Base-by-base conservation (phyloP, 805 yeast genomes). In the Wickerhamomyces silvicola region DNA sequence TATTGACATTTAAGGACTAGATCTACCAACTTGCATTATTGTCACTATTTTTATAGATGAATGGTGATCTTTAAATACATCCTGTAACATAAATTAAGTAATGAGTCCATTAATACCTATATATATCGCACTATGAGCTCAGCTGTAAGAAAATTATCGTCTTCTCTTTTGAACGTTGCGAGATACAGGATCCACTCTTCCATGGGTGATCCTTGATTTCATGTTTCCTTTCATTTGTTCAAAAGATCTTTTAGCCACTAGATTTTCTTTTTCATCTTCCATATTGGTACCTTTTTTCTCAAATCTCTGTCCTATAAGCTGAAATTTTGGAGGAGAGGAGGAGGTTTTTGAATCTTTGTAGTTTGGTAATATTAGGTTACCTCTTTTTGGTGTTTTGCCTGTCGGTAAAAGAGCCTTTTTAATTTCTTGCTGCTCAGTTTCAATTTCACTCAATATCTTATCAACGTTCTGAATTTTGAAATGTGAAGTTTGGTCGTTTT, bases 311-410 rank as follows among this genome's bases (percentile, higher is more conserved):
- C 52, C 51, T 24, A 48, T 49, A 31, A 50, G 31, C 14, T 48
- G 48, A 31, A 48, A 50, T 18, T 50, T 50, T 13, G 56, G 56
- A 5, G 56, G 52, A 6, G 52, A 43, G 10, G 35, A 36, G 3
- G 19, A 6, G 2, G 18, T 10, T 14, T 33, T 35, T 4, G 27
- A n/a, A 10, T 28, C 30, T 11, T 18, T 12, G 13, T 32, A 37
- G 11, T 22, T 19, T 10, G 54, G 52, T 7, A 48, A 12, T 8
- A 24, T 33, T 7, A 47, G 29, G 1, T 26, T 27, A 10, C 42
- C 43, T 26, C 54, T 34, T 28, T 36, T 39, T 7, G 59, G 59
- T 2, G 59, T 54, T 17, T 54, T 54, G 2, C 59, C 59, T 2
- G 56, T 51, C 4, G 59, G 54, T 10, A 54, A 22, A 4, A 46